A percentile compares a stretch with the other conserved stretches of the same genome.
These are phyloP conservation scores for Cnidoscolus chayamansa DNA, from an alignment of 441 rosid genomes.

Conservation along the genomic window DNA sequence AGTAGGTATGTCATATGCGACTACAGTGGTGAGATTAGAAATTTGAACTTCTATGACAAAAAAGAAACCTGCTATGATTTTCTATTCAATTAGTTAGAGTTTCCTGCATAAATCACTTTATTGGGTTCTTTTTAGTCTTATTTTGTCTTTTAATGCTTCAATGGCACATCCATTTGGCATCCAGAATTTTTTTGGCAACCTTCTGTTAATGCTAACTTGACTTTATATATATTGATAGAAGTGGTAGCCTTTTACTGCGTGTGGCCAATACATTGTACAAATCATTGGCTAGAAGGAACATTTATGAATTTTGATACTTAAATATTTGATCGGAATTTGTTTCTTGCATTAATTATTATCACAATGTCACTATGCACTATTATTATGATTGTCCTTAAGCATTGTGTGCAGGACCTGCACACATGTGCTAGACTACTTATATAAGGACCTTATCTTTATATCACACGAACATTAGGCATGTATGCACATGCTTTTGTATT, in stretches of 20 bases:
- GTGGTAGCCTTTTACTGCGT: neutral
- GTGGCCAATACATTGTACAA: neutral
- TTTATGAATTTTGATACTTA: too few relatives aligned
- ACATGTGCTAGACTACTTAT: neutral
- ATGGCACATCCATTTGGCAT: neutral
- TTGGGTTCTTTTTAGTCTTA: neutral
- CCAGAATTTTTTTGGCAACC: neutral
- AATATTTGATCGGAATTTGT: neutral
- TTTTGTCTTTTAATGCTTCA: constrained; percentile 1
- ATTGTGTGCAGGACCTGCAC: neutral
- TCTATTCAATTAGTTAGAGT: neutral
- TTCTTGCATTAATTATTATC: too few relatives aligned
- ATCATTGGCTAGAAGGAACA: neutral
- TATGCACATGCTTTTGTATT: neutral
- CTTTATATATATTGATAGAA: neutral
- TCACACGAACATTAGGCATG: neutral
- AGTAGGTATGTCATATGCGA: neutral
- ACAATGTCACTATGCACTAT: neutral
- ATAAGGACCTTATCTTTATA: too few relatives aligned
- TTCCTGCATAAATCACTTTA: neutral
- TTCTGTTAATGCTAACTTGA: constrained; percentile 1
- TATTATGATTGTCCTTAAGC: neutral
- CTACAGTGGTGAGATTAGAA: neutral
- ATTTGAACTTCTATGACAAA: neutral
- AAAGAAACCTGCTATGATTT: neutral